Evolutionary conservation across 768 basidiomycete species (phyloP).

Genomic region (Boletus sp.): DNA sequence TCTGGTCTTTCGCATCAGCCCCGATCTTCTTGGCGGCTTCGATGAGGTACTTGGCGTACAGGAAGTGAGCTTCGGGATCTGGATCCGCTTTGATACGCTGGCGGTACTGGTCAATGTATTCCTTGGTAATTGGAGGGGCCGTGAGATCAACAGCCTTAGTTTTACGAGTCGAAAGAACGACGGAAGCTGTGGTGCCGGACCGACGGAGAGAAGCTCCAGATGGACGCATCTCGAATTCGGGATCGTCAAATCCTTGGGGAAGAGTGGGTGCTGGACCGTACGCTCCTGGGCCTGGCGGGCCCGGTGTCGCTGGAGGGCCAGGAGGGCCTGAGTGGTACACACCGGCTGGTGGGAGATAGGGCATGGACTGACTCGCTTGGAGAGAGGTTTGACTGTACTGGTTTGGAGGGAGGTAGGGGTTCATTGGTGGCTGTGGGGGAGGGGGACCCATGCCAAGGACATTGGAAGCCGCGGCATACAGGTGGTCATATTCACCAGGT

Average conservation of each 20-base stretch:
- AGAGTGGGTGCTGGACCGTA: conserved; percentile 27
- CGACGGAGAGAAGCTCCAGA: conserved; percentile 47
- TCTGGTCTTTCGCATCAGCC: conserved; percentile 66
- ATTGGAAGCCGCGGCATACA: conserved; percentile 76
- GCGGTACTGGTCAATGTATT: conserved; percentile 97
- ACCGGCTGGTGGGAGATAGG: conserved; percentile 32
- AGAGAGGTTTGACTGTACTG: conserved; percentile 21
- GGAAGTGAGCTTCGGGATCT: conserved; percentile 96
- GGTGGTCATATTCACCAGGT: conserved; percentile 47
- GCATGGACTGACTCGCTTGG: conserved; percentile 30
- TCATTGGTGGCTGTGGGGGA: conserved; percentile 18
- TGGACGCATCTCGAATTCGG: conserved; percentile 54
- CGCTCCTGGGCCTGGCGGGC: conserved; percentile 8
- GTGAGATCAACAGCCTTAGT: conserved; percentile 80
- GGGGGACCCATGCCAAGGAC: conserved; percentile 77
- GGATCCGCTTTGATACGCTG: conserved; percentile 96
- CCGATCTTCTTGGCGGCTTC: conserved; percentile 95
- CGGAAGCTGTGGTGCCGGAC: conserved; percentile 54
- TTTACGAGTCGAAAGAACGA: conserved; percentile 56
- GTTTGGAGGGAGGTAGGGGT: conserved; percentile 22
- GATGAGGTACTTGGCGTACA: conserved; percentile 98
- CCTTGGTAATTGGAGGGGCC: conserved; percentile 87
- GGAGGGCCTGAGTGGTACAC: conserved; percentile 22
- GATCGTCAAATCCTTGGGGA: conserved; percentile 33
- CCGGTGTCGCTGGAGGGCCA: conserved; percentile 18